Evolutionary conservation across 1,139 yeast genomes (phyloP).

Genomic region (Protomyces lactucae-debilis): DNA sequence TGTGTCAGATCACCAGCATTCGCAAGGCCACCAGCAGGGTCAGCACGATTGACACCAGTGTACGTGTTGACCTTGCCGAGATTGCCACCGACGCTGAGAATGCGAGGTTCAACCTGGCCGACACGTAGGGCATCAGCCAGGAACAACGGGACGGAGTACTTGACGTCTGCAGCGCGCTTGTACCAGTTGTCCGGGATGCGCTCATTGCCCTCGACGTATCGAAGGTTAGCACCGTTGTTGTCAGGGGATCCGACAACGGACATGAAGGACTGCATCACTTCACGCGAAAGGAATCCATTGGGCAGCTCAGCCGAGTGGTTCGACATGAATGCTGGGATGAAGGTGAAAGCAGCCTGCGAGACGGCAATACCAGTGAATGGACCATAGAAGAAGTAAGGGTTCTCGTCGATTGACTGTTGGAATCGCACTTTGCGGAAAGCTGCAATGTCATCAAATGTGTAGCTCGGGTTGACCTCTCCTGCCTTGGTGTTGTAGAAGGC

Average conservation of each 20-base stretch:
- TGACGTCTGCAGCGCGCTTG: constrained; percentile 5
- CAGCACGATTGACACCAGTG: constrained; percentile 7
- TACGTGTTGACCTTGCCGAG: constrained; percentile 6
- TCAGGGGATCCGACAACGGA: constrained; percentile 3
- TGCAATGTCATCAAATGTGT: constrained; percentile 12
- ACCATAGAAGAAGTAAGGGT: constrained; percentile 24
- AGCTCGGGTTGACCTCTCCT: constrained; percentile 1
- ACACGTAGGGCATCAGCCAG: constrained; percentile 1
- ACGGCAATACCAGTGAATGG: constrained; percentile 16
- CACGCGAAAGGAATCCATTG: constrained; percentile 20
- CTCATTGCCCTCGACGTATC: constrained; percentile 18
- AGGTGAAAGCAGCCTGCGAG: constrained; percentile 23
- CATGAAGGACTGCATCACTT: constrained; percentile 18
- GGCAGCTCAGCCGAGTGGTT: constrained; percentile 26
- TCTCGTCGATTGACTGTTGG: constrained; percentile 15
- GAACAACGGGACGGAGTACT: constrained; percentile 4
- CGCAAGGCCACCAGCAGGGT: constrained; percentile 1
- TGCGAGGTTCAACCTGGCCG: constrained; percentile 1
- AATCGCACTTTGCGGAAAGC: constrained; percentile 9
- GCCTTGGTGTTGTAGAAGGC: constrained; percentile 8
- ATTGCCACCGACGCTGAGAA: constrained; percentile 16
- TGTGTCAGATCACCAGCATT: not conserved
- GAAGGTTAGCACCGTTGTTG: constrained; percentile 1
- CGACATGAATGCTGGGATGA: constrained; percentile 25
- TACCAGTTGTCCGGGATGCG: constrained; percentile 23